These are phyloP conservation scores for Tolypocladium album DNA, from an alignment of 2,329 filamentous ascomycete genomes.

Conservation along the genomic window DNA sequence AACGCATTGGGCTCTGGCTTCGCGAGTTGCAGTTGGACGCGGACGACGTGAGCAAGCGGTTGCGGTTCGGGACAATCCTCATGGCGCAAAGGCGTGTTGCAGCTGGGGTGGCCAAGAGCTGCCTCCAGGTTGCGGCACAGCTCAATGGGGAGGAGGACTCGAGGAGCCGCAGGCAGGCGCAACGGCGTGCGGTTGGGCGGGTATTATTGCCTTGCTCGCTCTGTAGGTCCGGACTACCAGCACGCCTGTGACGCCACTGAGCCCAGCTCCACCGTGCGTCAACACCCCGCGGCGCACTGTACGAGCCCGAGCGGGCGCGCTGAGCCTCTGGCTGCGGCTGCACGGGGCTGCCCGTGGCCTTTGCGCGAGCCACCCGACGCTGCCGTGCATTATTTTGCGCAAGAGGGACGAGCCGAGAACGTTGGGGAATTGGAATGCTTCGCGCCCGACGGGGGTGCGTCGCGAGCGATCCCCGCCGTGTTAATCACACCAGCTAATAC, in stretches of 20 bases:
- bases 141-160: not conserved
- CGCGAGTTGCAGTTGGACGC: slow-evolving; percentile 14
- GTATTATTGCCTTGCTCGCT: not conserved
- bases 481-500: not conserved
- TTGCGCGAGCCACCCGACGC: not conserved
- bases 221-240: too few species aligned
- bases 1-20: slow-evolving; percentile 39
- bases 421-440: not conserved
- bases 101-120: slow-evolving; percentile 1
- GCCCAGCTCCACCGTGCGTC: not conserved
- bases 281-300: not conserved
- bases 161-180: not conserved
- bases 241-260: not conserved
- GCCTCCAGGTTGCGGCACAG: slow-evolving; percentile 5
- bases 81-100: slow-evolving; percentile 22
- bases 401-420: not conserved
- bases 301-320: not conserved
- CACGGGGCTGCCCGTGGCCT: not conserved
- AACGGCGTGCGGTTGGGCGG: not conserved
- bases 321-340: not conserved
- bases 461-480: too few species aligned
- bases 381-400: not conserved
- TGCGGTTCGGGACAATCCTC: slow-evolving; percentile 46
- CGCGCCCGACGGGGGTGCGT: not conserved
- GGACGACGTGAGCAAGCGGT: slow-evolving; percentile 37